Evolutionary conservation across 2,329 filamentous ascomycete genomes (phyloP).

Genomic region (Berkeleyomyces rouxiae): DNA sequence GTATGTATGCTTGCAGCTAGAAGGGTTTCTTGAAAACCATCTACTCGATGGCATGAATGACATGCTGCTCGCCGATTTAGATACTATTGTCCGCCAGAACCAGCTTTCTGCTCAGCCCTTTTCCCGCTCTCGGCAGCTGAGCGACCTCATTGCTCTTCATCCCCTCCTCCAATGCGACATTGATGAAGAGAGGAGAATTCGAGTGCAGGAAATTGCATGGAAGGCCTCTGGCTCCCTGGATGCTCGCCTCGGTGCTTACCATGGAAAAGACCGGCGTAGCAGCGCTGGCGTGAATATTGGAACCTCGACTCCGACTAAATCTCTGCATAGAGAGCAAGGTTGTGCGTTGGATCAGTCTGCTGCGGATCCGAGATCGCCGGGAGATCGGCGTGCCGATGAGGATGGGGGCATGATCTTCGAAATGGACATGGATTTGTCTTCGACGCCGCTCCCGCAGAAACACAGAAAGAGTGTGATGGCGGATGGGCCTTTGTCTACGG

Average conservation of each 20-base stretch:
- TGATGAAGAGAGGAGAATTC: slow-evolving; percentile 49
- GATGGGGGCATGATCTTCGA: slow-evolving; percentile 11
- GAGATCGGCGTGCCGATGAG: neutral
- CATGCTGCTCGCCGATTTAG: slow-evolving; percentile 65
- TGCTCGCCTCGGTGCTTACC: neutral
- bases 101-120: slow-evolving; percentile 65
- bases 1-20: slow-evolving; percentile 82
- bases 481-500: neutral
- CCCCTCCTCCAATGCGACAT: slow-evolving; percentile 48
- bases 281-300: neutral
- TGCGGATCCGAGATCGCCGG: neutral
- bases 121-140: slow-evolving; percentile 56
- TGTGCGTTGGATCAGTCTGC: neutral
- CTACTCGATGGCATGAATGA: slow-evolving; percentile 73
- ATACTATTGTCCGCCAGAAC: slow-evolving; percentile 63
- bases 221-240: slow-evolving; percentile 43
- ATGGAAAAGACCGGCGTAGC: slow-evolving; percentile 27
- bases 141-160: slow-evolving; percentile 37
- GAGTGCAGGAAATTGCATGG: slow-evolving; percentile 62
- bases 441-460: neutral
- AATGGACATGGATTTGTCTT: slow-evolving; percentile 9
- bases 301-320: slow-evolving; percentile 25
- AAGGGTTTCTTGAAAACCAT: slow-evolving; percentile 81
- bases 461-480: neutral
- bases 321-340: slow-evolving; percentile 30